Conservation (phyloP, 2,329 filamentous ascomycete genomes). For the Emericellopsis cladophorae region DNA sequence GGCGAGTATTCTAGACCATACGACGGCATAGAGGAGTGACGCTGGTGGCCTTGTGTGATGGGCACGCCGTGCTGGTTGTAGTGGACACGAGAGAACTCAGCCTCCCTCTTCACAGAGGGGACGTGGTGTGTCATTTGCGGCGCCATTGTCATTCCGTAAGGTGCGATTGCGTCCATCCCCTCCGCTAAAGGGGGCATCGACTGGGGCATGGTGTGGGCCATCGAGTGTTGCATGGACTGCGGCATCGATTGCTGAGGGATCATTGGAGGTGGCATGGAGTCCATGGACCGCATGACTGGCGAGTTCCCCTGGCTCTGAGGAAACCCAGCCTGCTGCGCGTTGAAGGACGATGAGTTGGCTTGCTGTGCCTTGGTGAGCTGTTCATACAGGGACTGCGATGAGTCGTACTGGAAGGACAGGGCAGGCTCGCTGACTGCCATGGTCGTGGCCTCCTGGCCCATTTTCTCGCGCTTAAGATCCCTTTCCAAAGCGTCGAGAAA, state of each 20-base stretch:
- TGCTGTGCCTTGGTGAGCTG: conserved; percentile 99
- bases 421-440: conserved; percentile 94
- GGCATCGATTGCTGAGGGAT: conserved; percentile 48
- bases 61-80: conserved; percentile 90
- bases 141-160: conserved; percentile 60
- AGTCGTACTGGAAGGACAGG: conserved; percentile 97
- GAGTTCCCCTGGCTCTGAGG: conserved; percentile 72
- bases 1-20: conserved; percentile 94
- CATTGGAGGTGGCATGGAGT: conserved; percentile 90
- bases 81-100: conserved; percentile 68
- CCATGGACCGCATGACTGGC: conserved; percentile 79
- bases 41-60: conserved; percentile 70
- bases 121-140: conserved; percentile 53
- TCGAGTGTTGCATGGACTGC: conserved; percentile 48
- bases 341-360: conserved; percentile 95
- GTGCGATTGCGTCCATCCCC: conserved; percentile 60
- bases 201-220: conserved; percentile 50
- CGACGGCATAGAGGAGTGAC: conserved; percentile 96
- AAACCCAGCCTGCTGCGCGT: conserved; percentile 60
- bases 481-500: conserved; percentile 96
- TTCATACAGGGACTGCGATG: conserved; percentile 96
- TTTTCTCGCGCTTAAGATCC: conserved; percentile 97
- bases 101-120: conserved; percentile 72
- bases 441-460: conserved; percentile 95
- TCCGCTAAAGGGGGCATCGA: conserved; percentile 44